Base-by-base conservation (phyloP, 306 rosid genomes). In the Urtica urens region DNA sequence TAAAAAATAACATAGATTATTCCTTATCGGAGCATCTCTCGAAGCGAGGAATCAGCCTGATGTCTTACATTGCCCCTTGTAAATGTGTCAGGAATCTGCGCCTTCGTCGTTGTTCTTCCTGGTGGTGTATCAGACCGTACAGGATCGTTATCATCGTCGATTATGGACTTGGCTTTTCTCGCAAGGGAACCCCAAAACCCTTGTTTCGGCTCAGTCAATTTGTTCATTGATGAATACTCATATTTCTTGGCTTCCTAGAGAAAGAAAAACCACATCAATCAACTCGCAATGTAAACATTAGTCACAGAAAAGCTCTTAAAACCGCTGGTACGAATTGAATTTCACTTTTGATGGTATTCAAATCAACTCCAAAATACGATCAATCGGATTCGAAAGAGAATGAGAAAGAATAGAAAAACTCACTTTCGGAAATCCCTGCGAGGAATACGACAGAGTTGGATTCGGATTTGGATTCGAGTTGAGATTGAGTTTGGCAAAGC, bases 121-220 rank as follows among this genome's bases (percentile, higher is more conserved):
- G 79, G 70, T 29, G 58, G 37, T n/a, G n/a, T n/a, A 54, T 74
- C 74, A 52, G 73, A 57, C 51, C 67, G 62, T 58, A 10, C 75
- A 53, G 70, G 60, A 6, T 16, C 70, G 65, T 56, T 63, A 45
- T 80, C 93, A 33, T 90, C 97, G 28, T 84, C 97, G 20, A 90
- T 55, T 61, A 90, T 70, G 23, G 93, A 75, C 55, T 84, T 90
- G 41, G 97, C 95, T 62, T 90, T 90, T 71, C 95, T 76, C 44
- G 95, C 94, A 38, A 90, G 65, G 53, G 25, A 75, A 63, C 95
- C 86, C 97, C 97, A 90, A 65, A 90, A 81, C 38, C 97, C 94
- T 61, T 72, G 75, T 44, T 90, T 90, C 62, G 95, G 55, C 66
- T 90, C 94, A 60, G 71, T 71, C 74, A 77, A 42, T 51, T 42